A percentile compares a stretch with the other conserved stretches of the same genome.
Conservation (phyloP, 2,329 filamentous ascomycete genomes). For the Diaporthe sp. region DNA sequence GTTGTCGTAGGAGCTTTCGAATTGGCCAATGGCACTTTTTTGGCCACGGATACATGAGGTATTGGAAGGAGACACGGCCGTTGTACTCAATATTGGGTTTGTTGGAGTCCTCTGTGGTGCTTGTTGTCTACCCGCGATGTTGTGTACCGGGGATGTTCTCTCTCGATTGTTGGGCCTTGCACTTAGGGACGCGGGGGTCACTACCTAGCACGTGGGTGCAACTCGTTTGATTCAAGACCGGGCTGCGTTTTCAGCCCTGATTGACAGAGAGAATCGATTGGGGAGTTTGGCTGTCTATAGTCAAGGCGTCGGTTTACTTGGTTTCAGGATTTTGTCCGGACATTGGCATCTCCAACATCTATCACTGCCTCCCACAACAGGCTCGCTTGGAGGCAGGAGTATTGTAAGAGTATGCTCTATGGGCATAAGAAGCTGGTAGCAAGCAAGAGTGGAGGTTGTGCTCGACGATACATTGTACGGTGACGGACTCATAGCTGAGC, state of each 20-base stretch:
- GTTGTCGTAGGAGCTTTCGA: background rate
- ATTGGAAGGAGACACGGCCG: constrained; percentile 2
- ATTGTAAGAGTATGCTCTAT: constrained; percentile 18
- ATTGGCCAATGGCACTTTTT: background rate
- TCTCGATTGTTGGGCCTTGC: background rate
- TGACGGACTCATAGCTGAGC: background rate
- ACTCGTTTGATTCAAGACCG: background rate
- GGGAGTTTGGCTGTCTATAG: background rate
- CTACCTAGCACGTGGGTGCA: background rate
- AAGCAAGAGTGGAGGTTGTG: background rate
- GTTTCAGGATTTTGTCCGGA: background rate
- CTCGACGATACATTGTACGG: background rate
- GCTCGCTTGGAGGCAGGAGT: constrained; percentile 6
- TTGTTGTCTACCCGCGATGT: background rate
- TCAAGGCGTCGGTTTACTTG: background rate
- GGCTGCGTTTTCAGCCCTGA: background rate
- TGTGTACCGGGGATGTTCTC: background rate
- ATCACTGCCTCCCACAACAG: constrained; percentile 20
- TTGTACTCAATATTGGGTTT: background rate
- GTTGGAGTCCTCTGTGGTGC: constrained; percentile 1
- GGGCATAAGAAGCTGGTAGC: background rate
- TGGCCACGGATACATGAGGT: background rate
- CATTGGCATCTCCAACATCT: constrained; percentile 12
- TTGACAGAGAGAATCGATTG: background rate
- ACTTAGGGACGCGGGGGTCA: background rate